Evolutionary conservation across 2,329 filamentous ascomycete genomes (phyloP).

Genomic region (Albifimbria verrucaria): DNA sequence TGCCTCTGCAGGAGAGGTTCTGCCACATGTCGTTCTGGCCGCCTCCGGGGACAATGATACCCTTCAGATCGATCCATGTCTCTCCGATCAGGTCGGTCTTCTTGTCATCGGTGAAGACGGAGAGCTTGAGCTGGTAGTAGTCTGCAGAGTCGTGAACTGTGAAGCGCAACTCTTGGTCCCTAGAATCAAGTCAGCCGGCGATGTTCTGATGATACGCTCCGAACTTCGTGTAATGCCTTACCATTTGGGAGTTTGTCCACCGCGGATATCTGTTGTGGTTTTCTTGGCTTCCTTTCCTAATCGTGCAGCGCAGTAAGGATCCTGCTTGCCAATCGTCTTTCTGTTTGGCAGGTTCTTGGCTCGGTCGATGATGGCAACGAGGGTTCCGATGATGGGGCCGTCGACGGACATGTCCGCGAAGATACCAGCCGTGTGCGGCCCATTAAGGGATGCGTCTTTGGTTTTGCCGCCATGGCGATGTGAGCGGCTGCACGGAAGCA

Average conservation of each 20-base stretch:
- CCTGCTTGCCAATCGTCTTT: slow-evolving; percentile 97
- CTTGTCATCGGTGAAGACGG: slow-evolving; percentile 97
- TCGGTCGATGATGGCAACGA: slow-evolving; percentile 88
- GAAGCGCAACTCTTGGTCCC: slow-evolving; percentile 97
- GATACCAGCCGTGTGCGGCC: slow-evolving; percentile 83
- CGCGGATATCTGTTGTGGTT: slow-evolving; percentile 88
- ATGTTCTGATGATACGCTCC: not conserved
- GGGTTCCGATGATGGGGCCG: slow-evolving; percentile 87
- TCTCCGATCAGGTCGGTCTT: slow-evolving; percentile 96
- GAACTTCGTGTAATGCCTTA: slow-evolving; percentile 37
- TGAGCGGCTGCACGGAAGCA: slow-evolving; percentile 4
- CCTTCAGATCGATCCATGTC: slow-evolving; percentile 79
- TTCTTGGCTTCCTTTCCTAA: slow-evolving; percentile 97
- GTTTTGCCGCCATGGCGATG: slow-evolving; percentile 47
- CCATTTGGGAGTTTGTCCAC: slow-evolving; percentile 95
- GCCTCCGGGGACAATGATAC: slow-evolving; percentile 79
- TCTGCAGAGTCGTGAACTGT: slow-evolving; percentile 94
- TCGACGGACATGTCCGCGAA: slow-evolving; percentile 93
- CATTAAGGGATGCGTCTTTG: slow-evolving; percentile 55
- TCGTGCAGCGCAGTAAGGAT: slow-evolving; percentile 91
- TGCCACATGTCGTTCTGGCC: slow-evolving; percentile 97
- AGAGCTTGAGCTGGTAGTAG: slow-evolving; percentile 93
- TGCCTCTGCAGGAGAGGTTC: slow-evolving; percentile 78
- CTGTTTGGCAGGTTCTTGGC: slow-evolving; percentile 96
- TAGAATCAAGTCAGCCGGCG: slow-evolving; percentile 35